Evolutionary conservation across 257 asterid species (phyloP).

Genomic region (Solanum corneliomulleri): DNA sequence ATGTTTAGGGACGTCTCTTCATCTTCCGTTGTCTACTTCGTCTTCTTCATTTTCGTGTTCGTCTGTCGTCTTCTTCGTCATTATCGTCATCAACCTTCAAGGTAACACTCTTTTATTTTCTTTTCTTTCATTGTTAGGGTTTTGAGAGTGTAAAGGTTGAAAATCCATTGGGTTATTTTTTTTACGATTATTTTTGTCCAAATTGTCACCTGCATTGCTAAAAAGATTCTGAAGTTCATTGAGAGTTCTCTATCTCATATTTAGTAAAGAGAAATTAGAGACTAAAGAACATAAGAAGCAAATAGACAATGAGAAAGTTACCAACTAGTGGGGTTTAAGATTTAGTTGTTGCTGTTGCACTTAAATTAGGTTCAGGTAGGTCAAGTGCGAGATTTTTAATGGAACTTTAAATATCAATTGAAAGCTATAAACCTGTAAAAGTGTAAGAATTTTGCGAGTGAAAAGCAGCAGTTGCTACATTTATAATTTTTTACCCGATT

Average conservation of each 20-base stretch:
- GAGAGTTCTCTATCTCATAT: conserved; percentile 41
- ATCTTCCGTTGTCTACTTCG: too few species aligned
- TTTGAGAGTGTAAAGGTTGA: too few species aligned
- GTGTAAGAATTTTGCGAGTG: too few species aligned
- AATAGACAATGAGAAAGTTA: background rate
- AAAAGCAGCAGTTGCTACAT: too few species aligned
- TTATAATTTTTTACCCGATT: too few species aligned
- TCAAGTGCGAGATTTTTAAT: background rate
- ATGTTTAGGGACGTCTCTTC: too few species aligned
- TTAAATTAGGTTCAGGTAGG: background rate
- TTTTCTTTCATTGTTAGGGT: too few species aligned
- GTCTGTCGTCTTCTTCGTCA: too few species aligned
- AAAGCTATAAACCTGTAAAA: background rate
- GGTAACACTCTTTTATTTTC: too few species aligned
- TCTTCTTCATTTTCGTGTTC: too few species aligned
- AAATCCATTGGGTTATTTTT: too few species aligned
- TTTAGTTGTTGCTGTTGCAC: background rate
- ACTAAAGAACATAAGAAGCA: background rate
- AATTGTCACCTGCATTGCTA: conserved; percentile 33
- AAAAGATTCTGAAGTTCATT: conserved; percentile 47
- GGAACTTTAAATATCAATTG: background rate
- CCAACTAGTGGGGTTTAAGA: background rate
- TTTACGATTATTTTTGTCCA: background rate
- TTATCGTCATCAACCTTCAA: too few species aligned
- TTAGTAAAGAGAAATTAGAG: background rate